Evolutionary conservation across 345 rosid genomes (phyloP).

Genomic region (Eucalyptus caleyi): DNA sequence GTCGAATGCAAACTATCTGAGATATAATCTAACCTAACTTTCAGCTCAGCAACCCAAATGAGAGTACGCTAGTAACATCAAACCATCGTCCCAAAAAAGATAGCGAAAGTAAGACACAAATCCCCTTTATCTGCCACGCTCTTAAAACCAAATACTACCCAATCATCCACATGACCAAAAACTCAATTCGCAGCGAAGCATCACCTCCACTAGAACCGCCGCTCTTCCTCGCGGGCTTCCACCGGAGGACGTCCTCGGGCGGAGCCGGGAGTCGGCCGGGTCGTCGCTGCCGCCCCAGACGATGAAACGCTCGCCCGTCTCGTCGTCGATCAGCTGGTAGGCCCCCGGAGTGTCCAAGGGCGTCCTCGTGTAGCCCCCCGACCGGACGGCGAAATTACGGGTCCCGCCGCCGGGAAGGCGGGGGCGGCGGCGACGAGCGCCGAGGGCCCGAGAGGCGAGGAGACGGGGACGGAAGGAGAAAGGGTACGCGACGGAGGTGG

Average conservation of each 20-base stretch:
- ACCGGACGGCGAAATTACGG: background rate
- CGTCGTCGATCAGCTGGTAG: conserved; percentile 18
- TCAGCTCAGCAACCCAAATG: background rate
- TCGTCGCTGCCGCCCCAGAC: conserved; percentile 23
- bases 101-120: background rate
- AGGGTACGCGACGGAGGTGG: background rate
- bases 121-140: background rate
- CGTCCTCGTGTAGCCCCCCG: conserved; percentile 9
- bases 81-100: background rate
- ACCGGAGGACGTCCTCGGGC: conserved; percentile 11
- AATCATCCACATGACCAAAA: background rate
- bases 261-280: conserved; percentile 8
- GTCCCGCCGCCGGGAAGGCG: background rate
- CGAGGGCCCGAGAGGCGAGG: background rate
- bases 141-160: background rate
- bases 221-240: background rate
- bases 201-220: background rate
- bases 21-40: background rate
- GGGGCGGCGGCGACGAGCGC: background rate
- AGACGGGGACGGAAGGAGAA: background rate
- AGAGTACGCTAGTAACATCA: background rate
- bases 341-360: conserved; percentile 30
- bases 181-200: background rate
- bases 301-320: conserved; percentile 34
- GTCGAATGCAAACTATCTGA: background rate